Evolutionary conservation across 2,329 filamentous ascomycete genomes (phyloP).

Genomic region (Didymella pomorum): DNA sequence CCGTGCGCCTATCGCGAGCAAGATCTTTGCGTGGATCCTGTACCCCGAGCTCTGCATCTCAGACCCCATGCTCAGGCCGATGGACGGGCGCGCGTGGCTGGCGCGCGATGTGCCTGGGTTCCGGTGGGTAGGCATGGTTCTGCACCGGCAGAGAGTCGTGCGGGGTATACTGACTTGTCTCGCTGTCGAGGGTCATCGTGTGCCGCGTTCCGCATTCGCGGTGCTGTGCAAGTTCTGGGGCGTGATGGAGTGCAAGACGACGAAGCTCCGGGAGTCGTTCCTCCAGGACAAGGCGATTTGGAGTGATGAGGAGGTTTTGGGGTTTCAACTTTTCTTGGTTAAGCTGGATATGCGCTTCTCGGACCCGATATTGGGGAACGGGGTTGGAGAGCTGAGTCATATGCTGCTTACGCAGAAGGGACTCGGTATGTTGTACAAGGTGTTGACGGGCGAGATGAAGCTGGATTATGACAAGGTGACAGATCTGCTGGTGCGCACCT

Average conservation of each 20-base stretch:
- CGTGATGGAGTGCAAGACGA: constrained; percentile 71
- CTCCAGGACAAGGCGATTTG: constrained; percentile 64
- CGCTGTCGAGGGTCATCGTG: constrained; percentile 64
- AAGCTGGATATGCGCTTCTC: constrained; percentile 77
- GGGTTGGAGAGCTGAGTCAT: constrained; percentile 46
- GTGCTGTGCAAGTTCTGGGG: constrained; percentile 72
- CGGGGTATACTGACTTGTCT: constrained; percentile 66
- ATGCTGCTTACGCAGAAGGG: constrained; percentile 66
- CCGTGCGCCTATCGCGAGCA: constrained; percentile 64
- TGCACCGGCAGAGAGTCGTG: constrained; percentile 54
- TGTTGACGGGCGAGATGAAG: constrained; percentile 63
- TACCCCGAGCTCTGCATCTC: constrained; percentile 66
- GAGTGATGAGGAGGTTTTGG: constrained; percentile 67
- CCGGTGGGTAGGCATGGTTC: constrained; percentile 72
- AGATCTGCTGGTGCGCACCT: constrained; percentile 33
- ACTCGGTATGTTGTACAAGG: constrained; percentile 41
- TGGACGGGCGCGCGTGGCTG: constrained; percentile 46
- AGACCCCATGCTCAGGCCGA: constrained; percentile 64
- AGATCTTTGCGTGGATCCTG: constrained; percentile 67
- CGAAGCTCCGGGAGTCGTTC: constrained; percentile 61
- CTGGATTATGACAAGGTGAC: constrained; percentile 43
- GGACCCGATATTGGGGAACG: constrained; percentile 66
- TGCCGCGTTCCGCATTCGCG: constrained; percentile 60
- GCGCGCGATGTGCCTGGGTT: constrained; percentile 65
- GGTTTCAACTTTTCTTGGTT: constrained; percentile 70